Percentiles rank a stretch among this genome's conserved stretches.
phyloP scores from a whole-genome alignment of 2,329 filamentous ascomycete species.

The Sclerotinia sclerotiorum region DNA sequence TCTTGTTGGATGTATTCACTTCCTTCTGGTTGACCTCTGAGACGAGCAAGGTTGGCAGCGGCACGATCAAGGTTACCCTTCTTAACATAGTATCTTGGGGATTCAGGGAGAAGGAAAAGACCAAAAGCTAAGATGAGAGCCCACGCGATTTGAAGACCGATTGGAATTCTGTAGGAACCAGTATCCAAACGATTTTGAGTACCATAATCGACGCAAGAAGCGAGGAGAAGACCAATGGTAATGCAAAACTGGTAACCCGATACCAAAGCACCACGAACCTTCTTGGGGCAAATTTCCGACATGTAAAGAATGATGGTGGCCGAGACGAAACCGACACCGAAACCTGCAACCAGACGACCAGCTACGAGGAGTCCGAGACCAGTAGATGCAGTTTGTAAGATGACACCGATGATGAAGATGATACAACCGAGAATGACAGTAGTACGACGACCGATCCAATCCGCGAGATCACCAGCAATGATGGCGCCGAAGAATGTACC shows the following conservation, averaged over 20 bases:
- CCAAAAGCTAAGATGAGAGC: constrained; percentile 71
- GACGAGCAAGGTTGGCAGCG: constrained; percentile 58
- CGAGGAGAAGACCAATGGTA: constrained; percentile 75
- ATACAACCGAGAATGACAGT: constrained; percentile 60
- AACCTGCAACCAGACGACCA: constrained; percentile 72
- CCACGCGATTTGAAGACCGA: constrained; percentile 78
- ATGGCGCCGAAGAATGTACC: constrained; percentile 81
- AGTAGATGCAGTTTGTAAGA: constrained; percentile 64
- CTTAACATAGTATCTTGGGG: constrained; percentile 83
- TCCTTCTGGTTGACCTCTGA: constrained; percentile 72
- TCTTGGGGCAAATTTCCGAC: constrained; percentile 58
- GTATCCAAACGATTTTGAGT: constrained; percentile 62
- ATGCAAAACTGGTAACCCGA: constrained; percentile 82
- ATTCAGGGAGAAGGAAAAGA: constrained; percentile 77
- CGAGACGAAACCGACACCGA: constrained; percentile 79
- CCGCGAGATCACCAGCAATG: constrained; percentile 74
- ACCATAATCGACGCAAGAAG: constrained; percentile 71
- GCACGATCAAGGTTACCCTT: constrained; percentile 68
- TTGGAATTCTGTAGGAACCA: constrained; percentile 76
- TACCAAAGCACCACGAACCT: constrained; percentile 77
- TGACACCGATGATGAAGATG: constrained; percentile 67
- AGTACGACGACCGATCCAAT: constrained; percentile 69
- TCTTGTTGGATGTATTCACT: constrained; percentile 77
- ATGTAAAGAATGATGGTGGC: constrained; percentile 84
- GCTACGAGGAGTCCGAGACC: constrained; percentile 47